phyloP scores from a whole-genome alignment of 2,329 filamentous ascomycete species.

The Clarireedia sp. region DNA sequence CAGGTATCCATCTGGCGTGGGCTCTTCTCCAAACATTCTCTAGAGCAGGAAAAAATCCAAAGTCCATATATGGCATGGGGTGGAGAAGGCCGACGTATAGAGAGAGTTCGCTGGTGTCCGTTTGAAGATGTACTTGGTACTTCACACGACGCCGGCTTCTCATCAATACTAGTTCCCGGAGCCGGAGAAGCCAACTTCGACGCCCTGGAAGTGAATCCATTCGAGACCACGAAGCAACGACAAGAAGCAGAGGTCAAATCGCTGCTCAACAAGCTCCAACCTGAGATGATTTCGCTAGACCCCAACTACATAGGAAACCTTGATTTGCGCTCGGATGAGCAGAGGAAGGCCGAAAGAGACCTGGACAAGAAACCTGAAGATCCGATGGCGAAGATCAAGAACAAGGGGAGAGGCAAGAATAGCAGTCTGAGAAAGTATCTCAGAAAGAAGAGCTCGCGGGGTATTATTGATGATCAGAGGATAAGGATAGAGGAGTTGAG shows the following conservation, averaged over 20 bases:
- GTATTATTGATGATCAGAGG: slow-evolving; percentile 93
- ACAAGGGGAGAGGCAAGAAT: slow-evolving; percentile 82
- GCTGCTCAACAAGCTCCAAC: slow-evolving; percentile 87
- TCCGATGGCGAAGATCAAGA: slow-evolving; percentile 56
- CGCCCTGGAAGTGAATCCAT: slow-evolving; percentile 86
- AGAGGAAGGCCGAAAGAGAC: slow-evolving; percentile 69
- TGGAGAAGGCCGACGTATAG: slow-evolving; percentile 72
- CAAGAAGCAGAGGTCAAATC: slow-evolving; percentile 86
- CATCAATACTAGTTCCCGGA: slow-evolving; percentile 81
- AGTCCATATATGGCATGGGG: slow-evolving; percentile 92
- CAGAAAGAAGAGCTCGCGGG: slow-evolving; percentile 84
- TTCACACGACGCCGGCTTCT: slow-evolving; percentile 78
- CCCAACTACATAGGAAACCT: slow-evolving; percentile 87
- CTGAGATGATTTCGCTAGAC: slow-evolving; percentile 94
- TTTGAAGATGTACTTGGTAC: slow-evolving; percentile 90
- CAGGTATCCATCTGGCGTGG: slow-evolving; percentile 86
- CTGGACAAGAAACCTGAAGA: slow-evolving; percentile 60
- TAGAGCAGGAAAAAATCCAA: slow-evolving; percentile 70
- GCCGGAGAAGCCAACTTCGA: slow-evolving; percentile 98
- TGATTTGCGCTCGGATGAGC: slow-evolving; percentile 71
- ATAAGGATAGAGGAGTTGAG: slow-evolving; percentile 77
- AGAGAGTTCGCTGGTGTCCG: slow-evolving; percentile 84
- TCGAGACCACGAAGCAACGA: slow-evolving; percentile 85
- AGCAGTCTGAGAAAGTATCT: slow-evolving; percentile 80
- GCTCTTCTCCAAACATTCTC: slow-evolving; percentile 66